Evolutionary conservation across 768 basidiomycete genomes (phyloP).

Genomic region (Phylloporus arenicola): DNA sequence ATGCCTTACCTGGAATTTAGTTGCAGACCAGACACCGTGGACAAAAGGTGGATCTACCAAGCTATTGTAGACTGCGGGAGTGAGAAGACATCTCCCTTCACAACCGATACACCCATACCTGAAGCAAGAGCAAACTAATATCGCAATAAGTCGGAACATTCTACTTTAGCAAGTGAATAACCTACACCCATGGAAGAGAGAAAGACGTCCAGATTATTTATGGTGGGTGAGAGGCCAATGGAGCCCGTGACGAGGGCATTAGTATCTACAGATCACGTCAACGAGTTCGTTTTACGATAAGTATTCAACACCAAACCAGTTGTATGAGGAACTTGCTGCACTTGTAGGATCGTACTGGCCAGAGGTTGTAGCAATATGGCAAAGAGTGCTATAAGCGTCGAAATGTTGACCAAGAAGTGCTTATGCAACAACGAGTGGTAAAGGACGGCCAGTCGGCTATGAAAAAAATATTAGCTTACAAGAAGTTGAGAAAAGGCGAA

Average conservation of each 20-base stretch:
- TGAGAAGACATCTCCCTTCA: neutral
- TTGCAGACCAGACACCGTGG: slow-evolving; percentile 45
- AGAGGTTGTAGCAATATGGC: slow-evolving; percentile 54
- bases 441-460: slow-evolving; percentile 40
- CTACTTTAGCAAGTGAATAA: slow-evolving; percentile 1
- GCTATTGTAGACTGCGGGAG: slow-evolving; percentile 28
- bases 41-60: slow-evolving; percentile 59
- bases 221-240: slow-evolving; percentile 43
- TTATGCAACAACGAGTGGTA: slow-evolving; percentile 45
- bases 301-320: slow-evolving; percentile 3
- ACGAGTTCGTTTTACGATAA: slow-evolving; percentile 4
- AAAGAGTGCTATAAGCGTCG: slow-evolving; percentile 42
- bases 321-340: slow-evolving; percentile 17
- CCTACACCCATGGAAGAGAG: slow-evolving; percentile 55
- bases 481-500: neutral
- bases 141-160: slow-evolving; percentile 14
- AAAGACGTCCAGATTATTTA: slow-evolving; percentile 46
- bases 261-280: slow-evolving; percentile 25
- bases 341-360: slow-evolving; percentile 36
- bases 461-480: slow-evolving; percentile 3
- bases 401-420: slow-evolving; percentile 52
- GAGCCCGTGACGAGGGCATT: slow-evolving; percentile 37
- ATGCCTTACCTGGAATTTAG: slow-evolving; percentile 42
- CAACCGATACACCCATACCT: slow-evolving; percentile 9
- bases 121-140: slow-evolving; percentile 30